These are phyloP conservation scores for Paramecium octaurelia DNA, from an alignment of 73 alveolate genomes.

Conservation along the genomic window DNA sequence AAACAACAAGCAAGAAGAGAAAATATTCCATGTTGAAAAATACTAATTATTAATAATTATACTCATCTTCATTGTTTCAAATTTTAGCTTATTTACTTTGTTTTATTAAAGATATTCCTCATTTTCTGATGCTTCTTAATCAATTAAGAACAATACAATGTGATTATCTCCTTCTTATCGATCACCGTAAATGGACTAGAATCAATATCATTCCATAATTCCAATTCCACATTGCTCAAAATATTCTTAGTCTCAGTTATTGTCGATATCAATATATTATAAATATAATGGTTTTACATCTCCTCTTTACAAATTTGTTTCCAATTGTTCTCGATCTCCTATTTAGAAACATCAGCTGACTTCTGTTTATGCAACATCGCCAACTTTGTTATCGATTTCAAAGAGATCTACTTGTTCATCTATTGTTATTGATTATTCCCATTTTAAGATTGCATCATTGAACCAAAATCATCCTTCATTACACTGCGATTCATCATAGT, in stretches of 20 bases:
- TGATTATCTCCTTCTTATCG: not conserved
- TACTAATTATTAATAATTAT: not conserved
- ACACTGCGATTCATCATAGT: not conserved
- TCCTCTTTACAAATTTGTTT: not conserved
- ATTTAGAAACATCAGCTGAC: not conserved
- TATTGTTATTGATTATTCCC: not conserved
- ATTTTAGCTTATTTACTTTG: not conserved
- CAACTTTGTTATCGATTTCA: not conserved
- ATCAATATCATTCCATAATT: conserved; percentile 31
- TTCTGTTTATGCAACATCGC: not conserved
- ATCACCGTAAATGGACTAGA: not conserved
- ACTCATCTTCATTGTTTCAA: not conserved
- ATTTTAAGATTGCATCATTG: not conserved
- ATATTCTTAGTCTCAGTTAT: not conserved
- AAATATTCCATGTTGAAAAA: not conserved
- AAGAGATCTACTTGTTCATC: not conserved
- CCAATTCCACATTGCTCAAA: not conserved
- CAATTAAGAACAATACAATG: not conserved
- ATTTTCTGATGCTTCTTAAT: not conserved
- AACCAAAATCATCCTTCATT: not conserved
- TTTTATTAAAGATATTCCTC: not conserved
- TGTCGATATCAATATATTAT: not conserved
- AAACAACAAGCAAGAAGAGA: conserved; percentile 7
- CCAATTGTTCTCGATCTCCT: not conserved
- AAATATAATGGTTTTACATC: not conserved